A percentile compares a stretch with the other conserved stretches of the same genome.
Conservation (phyloP, 1,284 basidiomycete genomes). For the Apiotrichum akiyoshidainum region DNA sequence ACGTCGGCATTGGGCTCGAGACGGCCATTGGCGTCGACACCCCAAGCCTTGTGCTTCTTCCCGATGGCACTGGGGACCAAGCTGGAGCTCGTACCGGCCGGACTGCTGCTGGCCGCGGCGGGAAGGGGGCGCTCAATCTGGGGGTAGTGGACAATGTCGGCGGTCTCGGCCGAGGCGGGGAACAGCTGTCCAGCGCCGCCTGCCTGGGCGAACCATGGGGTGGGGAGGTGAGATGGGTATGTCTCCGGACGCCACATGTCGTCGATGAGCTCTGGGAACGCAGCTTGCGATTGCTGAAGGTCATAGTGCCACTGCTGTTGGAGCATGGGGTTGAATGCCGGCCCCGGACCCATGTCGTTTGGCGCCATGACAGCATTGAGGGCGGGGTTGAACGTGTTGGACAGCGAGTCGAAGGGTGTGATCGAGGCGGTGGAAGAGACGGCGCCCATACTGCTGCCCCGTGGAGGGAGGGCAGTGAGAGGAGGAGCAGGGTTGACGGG, state of each 20-base stretch:
- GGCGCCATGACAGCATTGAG: not conserved
- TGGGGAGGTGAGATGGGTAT: conserved; percentile 41
- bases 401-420: not conserved
- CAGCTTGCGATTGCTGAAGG: conserved; percentile 3
- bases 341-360: not conserved
- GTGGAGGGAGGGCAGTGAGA: not conserved
- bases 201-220: conserved; percentile 44
- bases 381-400: not conserved
- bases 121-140: not conserved
- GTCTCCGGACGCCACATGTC: conserved; percentile 45
- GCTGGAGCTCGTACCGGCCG: no score
- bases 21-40: conserved; percentile 43
- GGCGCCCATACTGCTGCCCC: not conserved
- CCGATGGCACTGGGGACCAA: not conserved
- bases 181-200: conserved; percentile 35
- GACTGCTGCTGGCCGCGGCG: no score
- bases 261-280: conserved; percentile 22
- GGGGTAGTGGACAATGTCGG: conserved; percentile 3
- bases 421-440: not conserved
- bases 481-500: not conserved
- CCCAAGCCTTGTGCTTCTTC: conserved; percentile 46
- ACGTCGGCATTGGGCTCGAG: conserved; percentile 12
- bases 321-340: conserved; percentile 7
- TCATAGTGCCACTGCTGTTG: conserved; percentile 12
- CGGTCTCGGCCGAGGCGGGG: not conserved